A percentile compares a stretch with the other conserved stretches of the same genome.
These are phyloP conservation scores for Metrosideros polymorpha DNA, from an alignment of 441 rosid species.

Conservation along the genomic window DNA sequence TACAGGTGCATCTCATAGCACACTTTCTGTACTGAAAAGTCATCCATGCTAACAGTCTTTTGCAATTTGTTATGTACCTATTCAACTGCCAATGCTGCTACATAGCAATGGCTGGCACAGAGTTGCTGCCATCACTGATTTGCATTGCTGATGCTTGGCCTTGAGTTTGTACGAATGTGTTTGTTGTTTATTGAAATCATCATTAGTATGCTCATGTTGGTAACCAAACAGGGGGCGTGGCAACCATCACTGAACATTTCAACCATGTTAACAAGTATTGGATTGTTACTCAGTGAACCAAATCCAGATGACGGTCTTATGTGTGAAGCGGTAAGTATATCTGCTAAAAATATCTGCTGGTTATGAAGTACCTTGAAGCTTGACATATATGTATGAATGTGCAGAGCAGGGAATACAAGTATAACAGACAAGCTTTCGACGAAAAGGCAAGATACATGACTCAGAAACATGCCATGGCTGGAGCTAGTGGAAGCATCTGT, in stretches of 20 bases:
- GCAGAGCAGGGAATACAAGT: conserved; percentile 80
- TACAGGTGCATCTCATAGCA: neutral
- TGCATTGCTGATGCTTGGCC: neutral
- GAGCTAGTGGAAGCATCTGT: conserved; percentile 19
- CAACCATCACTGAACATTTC: conserved; percentile 85
- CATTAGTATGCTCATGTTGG: neutral
- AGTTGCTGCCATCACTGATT: neutral
- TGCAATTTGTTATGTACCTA: neutral
- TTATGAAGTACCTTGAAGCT: neutral
- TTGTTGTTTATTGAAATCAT: neutral
- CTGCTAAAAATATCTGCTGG: neutral
- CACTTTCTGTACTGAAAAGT: neutral
- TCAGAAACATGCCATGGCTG: conserved; percentile 48
- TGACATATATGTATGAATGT: conserved; percentile 11
- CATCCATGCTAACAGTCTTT: neutral
- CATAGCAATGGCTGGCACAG: neutral
- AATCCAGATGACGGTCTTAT: conserved; percentile 82
- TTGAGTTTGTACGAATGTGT: neutral
- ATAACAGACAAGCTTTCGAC: conserved; percentile 63
- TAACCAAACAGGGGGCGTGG: conserved; percentile 62
- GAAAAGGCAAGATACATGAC: conserved; percentile 64
- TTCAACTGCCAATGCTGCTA: neutral
- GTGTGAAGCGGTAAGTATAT: conserved; percentile 60
- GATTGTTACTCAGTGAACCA: conserved; percentile 66
- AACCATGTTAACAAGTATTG: conserved; percentile 59